Evolutionary conservation across 228 moss, liverwort and hornwort genomes (phyloP), one percentile per base, ranked within the genome.

Genomic region (Sphagnum magellanicum): DNA sequence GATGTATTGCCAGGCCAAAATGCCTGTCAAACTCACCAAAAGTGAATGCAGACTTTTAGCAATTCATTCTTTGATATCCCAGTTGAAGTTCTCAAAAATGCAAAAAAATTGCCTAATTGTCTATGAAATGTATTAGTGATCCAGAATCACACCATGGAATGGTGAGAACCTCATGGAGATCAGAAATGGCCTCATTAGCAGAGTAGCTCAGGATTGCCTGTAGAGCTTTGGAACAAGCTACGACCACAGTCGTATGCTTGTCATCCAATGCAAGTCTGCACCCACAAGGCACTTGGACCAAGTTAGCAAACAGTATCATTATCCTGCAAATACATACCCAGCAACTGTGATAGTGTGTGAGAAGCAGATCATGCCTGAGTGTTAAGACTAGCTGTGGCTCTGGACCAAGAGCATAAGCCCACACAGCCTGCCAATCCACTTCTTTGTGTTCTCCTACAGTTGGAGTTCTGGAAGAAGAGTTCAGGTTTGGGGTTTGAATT

Each of bases 381-480:
- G 86, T 89, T 66, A 98, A 74, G 48, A 90, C 82, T 65, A 98
- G 73, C 52, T 92, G 84, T 71, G 92, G 88, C 71, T 98, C 98
- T 52, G 98, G 94, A 70, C 98, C 98, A 51, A 98, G 75, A 8
- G 92, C 86, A 61, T 98, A 98, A 11, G 98, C 92, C 98, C 98
- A 98, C 17, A 94, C 72, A 65, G 98, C 98, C 76, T 94, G 98
- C 98, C 98, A 98, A 82, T 98, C 98, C 57, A 90, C 79, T 68
- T 72, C 83, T 76, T 78, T 70, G 64, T 61, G 9, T 58, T 71
- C 51, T 69, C 52, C 67, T 61, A 47, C 76, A 52, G 63, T 77
- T 62, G 47, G 46, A 50, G 77, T 73, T 68, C 50, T 50, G 52
- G 60, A 63, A 6, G 71, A 16, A 63, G 7, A 70, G 51, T 73